These are phyloP conservation scores for Jackrogersella minutella DNA, from an alignment of 495 filamentous ascomycete species.

Conservation along the genomic window DNA sequence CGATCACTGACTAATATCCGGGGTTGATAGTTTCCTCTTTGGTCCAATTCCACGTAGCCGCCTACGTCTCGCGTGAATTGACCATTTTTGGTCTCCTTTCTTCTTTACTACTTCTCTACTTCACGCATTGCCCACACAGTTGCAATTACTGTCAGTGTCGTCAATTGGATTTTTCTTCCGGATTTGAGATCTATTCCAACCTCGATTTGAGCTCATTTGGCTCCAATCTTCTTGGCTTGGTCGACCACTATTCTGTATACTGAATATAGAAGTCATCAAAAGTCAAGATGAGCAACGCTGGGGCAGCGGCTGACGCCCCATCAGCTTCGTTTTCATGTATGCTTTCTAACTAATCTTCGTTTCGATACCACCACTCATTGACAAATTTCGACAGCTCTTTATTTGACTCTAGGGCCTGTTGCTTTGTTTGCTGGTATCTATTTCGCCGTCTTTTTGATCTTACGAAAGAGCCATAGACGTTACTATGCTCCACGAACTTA, in stretches of 20 bases:
- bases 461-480: slow-evolving; percentile 74
- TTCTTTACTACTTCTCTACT: too few species aligned
- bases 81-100: slow-evolving; percentile 3
- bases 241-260: background rate
- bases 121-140: background rate
- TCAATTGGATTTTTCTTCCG: slow-evolving; percentile 8
- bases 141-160: slow-evolving; percentile 4
- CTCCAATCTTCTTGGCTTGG: background rate
- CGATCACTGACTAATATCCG: slow-evolving; percentile 28
- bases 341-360: background rate
- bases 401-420: slow-evolving; percentile 72
- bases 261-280: background rate
- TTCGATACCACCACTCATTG: background rate
- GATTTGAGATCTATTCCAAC: background rate
- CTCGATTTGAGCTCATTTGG: background rate
- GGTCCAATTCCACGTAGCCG: slow-evolving; percentile 23
- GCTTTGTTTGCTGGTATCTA: slow-evolving; percentile 70
- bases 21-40: slow-evolving; percentile 31
- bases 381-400: slow-evolving; percentile 34
- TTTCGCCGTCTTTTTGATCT: slow-evolving; percentile 74
- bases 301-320: slow-evolving; percentile 21
- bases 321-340: slow-evolving; percentile 35
- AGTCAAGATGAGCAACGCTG: slow-evolving; percentile 41
- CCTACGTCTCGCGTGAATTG: slow-evolving; percentile 19
- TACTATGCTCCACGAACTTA: slow-evolving; percentile 92